Evolutionary conservation across 139 green algal species (phyloP).

Genomic region (Coelastrella sp.): DNA sequence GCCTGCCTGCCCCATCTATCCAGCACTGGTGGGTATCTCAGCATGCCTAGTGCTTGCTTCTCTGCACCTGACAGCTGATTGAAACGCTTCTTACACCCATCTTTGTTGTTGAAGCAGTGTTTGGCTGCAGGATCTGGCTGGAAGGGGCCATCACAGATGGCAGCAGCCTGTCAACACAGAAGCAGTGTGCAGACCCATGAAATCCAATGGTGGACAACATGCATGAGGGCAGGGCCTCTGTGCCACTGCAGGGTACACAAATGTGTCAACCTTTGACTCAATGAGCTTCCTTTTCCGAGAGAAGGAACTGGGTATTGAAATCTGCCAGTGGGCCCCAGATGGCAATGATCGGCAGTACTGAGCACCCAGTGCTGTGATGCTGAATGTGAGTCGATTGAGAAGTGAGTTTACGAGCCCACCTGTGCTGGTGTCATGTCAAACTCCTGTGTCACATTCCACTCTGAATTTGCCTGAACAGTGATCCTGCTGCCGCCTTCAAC

Average conservation of each 20-base stretch:
- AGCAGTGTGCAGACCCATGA: too few species aligned
- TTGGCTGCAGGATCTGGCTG: neutral
- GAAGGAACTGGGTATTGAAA: too few species aligned
- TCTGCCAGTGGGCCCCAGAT: too few species aligned
- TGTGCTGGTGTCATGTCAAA: constrained; percentile 34
- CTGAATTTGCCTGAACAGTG: neutral
- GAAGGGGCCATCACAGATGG: constrained; percentile 20
- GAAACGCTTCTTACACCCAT: constrained; percentile 6
- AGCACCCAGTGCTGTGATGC: too few species aligned
- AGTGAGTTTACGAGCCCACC: neutral
- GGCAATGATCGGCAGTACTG: too few species aligned
- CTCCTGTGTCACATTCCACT: constrained; percentile 25
- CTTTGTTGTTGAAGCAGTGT: constrained; percentile 21
- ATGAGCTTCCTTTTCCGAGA: too few species aligned
- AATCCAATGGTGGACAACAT: too few species aligned
- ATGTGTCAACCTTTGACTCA: too few species aligned
- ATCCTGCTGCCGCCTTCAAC: constrained; percentile 26
- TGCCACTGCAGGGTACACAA: too few species aligned
- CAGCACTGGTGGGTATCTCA: constrained; percentile 3
- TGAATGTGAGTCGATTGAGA: neutral
- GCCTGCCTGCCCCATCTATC: constrained; percentile 30
- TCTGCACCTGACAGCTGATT: neutral
- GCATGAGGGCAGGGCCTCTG: too few species aligned
- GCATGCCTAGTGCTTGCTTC: constrained; percentile 16
- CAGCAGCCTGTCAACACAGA: neutral